Evolutionary conservation across 306 rosid genomes (phyloP).

Genomic region (Fragaria nilgerrensis): DNA sequence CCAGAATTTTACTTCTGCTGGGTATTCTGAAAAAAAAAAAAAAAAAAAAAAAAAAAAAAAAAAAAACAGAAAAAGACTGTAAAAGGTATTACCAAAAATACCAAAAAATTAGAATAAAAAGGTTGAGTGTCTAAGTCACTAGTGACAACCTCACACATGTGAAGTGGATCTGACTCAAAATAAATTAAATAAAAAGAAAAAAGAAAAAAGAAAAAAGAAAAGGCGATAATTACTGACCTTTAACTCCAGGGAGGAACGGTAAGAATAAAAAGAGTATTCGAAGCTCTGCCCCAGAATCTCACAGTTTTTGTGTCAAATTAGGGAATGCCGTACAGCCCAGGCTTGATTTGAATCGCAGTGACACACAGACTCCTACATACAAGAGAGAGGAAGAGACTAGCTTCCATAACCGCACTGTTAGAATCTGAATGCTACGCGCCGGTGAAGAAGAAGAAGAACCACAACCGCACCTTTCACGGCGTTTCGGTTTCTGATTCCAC

Average conservation of each 20-base stretch:
- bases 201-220: no score
- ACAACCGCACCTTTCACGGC: background rate
- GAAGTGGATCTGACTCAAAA: background rate
- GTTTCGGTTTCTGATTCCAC: background rate
- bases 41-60: background rate
- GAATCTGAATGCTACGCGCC: conserved; percentile 3
- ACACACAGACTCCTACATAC: background rate
- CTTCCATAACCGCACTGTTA: background rate
- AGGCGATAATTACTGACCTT: background rate
- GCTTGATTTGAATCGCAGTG: background rate
- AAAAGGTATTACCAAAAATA: background rate
- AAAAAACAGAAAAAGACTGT: background rate
- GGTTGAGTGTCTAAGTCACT: background rate
- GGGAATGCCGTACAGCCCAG: conserved; percentile 7
- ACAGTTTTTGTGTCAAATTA: background rate
- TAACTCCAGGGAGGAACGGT: background rate
- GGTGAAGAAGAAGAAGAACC: background rate
- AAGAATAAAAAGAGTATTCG: background rate
- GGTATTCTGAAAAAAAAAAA: background rate
- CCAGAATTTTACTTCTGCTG: background rate
- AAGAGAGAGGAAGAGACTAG: background rate
- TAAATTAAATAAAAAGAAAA: background rate
- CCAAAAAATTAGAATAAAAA: background rate
- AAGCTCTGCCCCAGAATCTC: conserved; percentile 3
- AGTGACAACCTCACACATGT: background rate